Evolutionary conservation across 2,329 filamentous ascomycete species (phyloP).

Genomic region (Zymoseptoria passerinii): DNA sequence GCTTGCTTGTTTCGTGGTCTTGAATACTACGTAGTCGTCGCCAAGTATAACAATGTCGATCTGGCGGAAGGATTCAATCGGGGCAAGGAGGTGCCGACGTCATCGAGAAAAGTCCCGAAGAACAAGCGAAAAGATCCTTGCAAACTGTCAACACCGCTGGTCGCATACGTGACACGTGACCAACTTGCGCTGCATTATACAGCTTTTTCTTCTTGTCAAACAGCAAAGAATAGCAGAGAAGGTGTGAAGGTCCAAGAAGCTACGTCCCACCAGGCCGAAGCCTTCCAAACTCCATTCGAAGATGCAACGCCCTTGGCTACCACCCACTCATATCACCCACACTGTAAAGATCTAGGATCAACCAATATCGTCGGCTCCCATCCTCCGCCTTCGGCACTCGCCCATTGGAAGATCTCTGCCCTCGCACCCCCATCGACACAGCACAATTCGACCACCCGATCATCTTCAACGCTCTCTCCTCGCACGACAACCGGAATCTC

Average conservation of each 20-base stretch:
- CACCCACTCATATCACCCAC: background rate
- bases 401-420: conserved; percentile 17
- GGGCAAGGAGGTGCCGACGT: background rate
- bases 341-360: conserved; percentile 16
- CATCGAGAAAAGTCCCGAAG: background rate
- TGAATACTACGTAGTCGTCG: background rate
- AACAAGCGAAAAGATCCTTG: background rate
- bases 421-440: conserved; percentile 24
- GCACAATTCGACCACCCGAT: conserved; percentile 23
- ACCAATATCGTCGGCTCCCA: conserved; percentile 22
- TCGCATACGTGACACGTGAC: background rate
- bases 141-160: background rate
- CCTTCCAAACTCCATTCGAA: background rate
- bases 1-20: too few relatives aligned
- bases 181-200: too few relatives aligned
- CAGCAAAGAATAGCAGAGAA: background rate
- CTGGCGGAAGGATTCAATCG: background rate
- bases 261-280: background rate
- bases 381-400: conserved; percentile 13
- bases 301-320: too few relatives aligned
- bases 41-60: background rate
- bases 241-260: background rate
- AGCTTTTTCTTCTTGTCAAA: background rate
- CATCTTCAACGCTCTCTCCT: conserved; percentile 22
- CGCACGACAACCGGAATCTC: conserved; percentile 18